These are phyloP conservation scores for Fraxinus greggii DNA, from an alignment of 305 asterid genomes.

Conservation along the genomic window DNA sequence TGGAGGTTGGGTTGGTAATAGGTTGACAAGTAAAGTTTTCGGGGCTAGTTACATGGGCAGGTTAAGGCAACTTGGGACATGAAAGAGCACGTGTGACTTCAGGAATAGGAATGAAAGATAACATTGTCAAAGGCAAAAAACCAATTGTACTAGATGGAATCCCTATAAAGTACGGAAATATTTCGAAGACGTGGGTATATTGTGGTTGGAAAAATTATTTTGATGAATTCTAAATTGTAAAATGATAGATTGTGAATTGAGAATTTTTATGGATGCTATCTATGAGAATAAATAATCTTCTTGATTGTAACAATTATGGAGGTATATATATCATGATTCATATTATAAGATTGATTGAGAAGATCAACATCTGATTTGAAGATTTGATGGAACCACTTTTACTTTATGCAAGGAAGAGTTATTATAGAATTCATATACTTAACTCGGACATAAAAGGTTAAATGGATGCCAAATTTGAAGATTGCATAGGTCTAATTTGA, in stretches of 20 bases:
- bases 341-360: background rate
- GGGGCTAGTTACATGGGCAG: background rate
- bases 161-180: background rate
- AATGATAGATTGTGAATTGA: background rate
- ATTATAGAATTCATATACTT: background rate
- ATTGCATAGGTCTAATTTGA: background rate
- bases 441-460: background rate
- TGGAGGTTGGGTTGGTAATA: background rate
- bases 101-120: background rate
- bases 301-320: background rate
- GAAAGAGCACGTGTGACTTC: background rate
- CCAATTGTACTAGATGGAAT: background rate
- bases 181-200: background rate
- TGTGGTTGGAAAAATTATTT: background rate
- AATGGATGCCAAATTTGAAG: background rate
- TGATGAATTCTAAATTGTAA: background rate
- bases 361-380: background rate
- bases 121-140: background rate
- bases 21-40: background rate
- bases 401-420: background rate
- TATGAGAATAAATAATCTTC: background rate
- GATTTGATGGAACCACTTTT: background rate
- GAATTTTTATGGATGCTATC: background rate
- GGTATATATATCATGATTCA: background rate
- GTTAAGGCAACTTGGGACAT: background rate